Conservation (phyloP, 1,284 basidiomycete genomes). For the Macrocybe sp. region DNA sequence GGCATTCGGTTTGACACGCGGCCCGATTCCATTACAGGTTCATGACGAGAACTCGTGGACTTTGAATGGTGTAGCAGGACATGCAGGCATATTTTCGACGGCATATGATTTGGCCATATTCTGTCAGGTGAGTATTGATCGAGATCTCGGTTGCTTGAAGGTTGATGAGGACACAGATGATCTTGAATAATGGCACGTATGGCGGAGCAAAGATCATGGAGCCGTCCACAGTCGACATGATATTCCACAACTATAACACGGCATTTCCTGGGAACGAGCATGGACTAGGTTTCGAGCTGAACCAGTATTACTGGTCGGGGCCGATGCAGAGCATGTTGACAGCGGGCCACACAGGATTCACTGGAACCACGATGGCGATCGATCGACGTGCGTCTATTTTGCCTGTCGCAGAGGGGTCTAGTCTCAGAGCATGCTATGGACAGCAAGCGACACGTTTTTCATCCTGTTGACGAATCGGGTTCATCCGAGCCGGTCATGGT, state of each 20-base stretch:
- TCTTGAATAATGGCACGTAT: conserved; percentile 23
- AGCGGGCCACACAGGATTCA: conserved; percentile 21
- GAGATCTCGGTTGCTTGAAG: background rate
- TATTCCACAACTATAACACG: conserved; percentile 21
- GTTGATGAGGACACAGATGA: conserved; percentile 14
- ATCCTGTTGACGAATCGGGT: conserved; percentile 20
- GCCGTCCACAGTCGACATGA: conserved; percentile 19
- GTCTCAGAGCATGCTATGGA: background rate
- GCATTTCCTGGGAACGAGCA: conserved; percentile 20
- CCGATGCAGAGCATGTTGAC: conserved; percentile 20
- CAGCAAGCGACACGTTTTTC: conserved; percentile 23
- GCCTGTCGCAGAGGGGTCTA: background rate
- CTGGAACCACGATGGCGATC: conserved; percentile 21
- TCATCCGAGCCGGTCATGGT: conserved; percentile 22
- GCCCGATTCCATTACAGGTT: conserved; percentile 10
- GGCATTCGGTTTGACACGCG: background rate
- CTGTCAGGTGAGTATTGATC: conserved; percentile 15
- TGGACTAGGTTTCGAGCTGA: conserved; percentile 21
- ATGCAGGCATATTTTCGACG: conserved; percentile 22
- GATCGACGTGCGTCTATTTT: conserved; percentile 18
- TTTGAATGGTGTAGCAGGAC: conserved; percentile 21
- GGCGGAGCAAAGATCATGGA: conserved; percentile 16
- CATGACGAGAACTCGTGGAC: conserved; percentile 25
- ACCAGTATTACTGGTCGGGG: conserved; percentile 22
- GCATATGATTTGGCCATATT: conserved; percentile 21